Evolutionary conservation across 2,329 filamentous ascomycete genomes (phyloP).

Genomic region (Phialophora tarda): DNA sequence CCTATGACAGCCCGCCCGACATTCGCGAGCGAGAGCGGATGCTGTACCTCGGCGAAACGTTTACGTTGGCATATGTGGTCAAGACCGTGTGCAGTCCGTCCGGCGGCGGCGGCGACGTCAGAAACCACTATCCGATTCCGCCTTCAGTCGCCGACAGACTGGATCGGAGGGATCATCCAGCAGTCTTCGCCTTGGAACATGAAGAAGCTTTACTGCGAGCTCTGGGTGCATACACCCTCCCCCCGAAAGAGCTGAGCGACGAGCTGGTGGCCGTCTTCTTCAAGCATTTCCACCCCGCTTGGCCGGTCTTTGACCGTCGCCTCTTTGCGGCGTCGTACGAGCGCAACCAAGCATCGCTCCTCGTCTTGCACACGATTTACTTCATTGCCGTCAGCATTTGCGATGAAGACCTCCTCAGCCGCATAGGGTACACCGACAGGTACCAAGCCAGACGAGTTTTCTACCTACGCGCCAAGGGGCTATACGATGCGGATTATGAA

Average conservation of each 20-base stretch:
- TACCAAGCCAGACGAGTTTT: background rate
- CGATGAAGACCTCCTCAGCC: background rate
- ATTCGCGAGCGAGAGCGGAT: background rate
- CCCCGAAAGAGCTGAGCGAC: background rate
- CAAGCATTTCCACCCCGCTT: background rate
- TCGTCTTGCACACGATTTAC: background rate
- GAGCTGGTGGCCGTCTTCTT: background rate
- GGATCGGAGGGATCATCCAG: background rate
- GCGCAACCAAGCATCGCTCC: background rate
- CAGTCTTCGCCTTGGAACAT: background rate
- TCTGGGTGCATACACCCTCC: background rate
- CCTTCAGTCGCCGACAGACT: background rate
- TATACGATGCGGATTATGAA: conserved; percentile 1
- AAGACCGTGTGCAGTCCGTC: background rate
- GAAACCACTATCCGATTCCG: background rate
- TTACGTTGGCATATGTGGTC: background rate
- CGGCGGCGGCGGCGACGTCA: background rate
- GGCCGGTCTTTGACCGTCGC: background rate
- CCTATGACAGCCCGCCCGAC: background rate
- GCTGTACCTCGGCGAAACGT: background rate
- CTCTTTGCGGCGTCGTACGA: background rate
- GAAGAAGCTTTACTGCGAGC: background rate
- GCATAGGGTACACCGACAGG: background rate
- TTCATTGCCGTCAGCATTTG: background rate
- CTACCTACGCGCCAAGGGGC: background rate